phyloP scores from a whole-genome alignment of 306 rosid genomes.

The Trifolium repens region DNA sequence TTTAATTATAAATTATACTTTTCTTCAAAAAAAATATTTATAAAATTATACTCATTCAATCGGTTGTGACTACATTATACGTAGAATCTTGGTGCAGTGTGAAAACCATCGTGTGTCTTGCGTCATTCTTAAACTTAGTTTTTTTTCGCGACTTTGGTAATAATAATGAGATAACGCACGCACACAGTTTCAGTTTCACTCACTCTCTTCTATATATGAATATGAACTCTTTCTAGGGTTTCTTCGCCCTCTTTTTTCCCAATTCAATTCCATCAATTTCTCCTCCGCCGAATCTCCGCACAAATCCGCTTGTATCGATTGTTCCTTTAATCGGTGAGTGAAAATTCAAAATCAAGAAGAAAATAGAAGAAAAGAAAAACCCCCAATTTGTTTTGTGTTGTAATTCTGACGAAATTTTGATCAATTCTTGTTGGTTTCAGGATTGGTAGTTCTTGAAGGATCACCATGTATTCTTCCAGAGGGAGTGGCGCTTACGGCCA shows the following conservation, averaged over 20 bases:
- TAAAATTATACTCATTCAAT: too few relatives aligned
- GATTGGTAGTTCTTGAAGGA: slow-evolving; percentile 34
- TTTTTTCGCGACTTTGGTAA: background rate
- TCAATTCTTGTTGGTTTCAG: slow-evolving; percentile 36
- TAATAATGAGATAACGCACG: slow-evolving; percentile 8
- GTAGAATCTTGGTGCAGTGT: too few relatives aligned
- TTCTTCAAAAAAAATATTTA: too few relatives aligned
- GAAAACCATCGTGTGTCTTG: background rate
- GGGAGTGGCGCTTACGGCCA: slow-evolving; percentile 87
- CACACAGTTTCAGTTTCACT: slow-evolving; percentile 8
- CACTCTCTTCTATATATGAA: slow-evolving; percentile 1
- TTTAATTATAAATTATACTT: too few relatives aligned
- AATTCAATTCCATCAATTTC: background rate
- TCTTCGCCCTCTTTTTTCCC: background rate
- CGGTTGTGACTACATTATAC: too few relatives aligned
- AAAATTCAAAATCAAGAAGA: background rate
- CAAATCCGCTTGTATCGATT: background rate
- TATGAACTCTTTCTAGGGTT: slow-evolving; percentile 46
- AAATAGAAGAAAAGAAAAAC: background rate
- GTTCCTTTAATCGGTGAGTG: slow-evolving; percentile 36
- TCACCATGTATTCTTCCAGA: slow-evolving; percentile 78
- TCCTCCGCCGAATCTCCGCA: background rate
- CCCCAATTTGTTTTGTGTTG: background rate
- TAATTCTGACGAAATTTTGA: background rate
- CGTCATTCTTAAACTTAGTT: background rate